These are phyloP conservation scores for Phytophthora ramorum DNA, from an alignment of 352 stramenopile species.

Conservation along the genomic window DNA sequence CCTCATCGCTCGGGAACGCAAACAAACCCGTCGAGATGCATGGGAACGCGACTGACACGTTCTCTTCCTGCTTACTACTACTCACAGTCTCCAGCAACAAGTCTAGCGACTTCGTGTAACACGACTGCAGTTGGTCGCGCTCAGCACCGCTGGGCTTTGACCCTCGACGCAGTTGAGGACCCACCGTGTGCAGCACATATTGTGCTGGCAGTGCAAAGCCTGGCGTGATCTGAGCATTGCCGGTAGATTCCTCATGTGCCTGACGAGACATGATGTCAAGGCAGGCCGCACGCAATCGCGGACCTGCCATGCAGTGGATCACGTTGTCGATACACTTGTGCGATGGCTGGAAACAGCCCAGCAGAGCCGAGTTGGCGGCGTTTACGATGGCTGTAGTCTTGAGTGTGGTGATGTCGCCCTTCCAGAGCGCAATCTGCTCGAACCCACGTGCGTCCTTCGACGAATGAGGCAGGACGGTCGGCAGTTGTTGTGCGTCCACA, in stretches of 20 bases:
- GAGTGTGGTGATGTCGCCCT: slow-evolving; percentile 74
- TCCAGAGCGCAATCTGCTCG: slow-evolving; percentile 60
- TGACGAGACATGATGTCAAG: slow-evolving; percentile 53
- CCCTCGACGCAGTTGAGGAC: slow-evolving; percentile 54
- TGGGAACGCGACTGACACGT: slow-evolving; percentile 57
- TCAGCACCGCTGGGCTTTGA: slow-evolving; percentile 30
- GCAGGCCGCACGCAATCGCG: slow-evolving; percentile 62
- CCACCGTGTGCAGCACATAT: slow-evolving; percentile 72
- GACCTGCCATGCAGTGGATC: slow-evolving; percentile 69
- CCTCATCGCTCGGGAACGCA: slow-evolving; percentile 63
- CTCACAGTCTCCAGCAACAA: slow-evolving; percentile 45
- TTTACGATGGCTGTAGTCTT: slow-evolving; percentile 71
- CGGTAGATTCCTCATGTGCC: slow-evolving; percentile 46
- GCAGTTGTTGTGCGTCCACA: slow-evolving; percentile 29
- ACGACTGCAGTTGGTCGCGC: slow-evolving; percentile 42
- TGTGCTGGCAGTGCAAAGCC: slow-evolving; percentile 55
- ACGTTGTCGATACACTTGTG: slow-evolving; percentile 83
- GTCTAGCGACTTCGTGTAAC: slow-evolving; percentile 63
- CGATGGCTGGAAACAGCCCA: slow-evolving; percentile 76
- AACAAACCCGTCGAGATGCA: slow-evolving; percentile 79
- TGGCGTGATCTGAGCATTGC: slow-evolving; percentile 62
- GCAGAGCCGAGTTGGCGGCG: slow-evolving; percentile 63
- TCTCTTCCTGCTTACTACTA: slow-evolving; percentile 9
- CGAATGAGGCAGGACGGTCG: slow-evolving; percentile 6
- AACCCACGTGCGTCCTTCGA: slow-evolving; percentile 20